Evolutionary conservation across 2,329 filamentous ascomycete genomes (phyloP), one percentile per base, ranked within the genome.

Genomic region (Penicillium sp.): DNA sequence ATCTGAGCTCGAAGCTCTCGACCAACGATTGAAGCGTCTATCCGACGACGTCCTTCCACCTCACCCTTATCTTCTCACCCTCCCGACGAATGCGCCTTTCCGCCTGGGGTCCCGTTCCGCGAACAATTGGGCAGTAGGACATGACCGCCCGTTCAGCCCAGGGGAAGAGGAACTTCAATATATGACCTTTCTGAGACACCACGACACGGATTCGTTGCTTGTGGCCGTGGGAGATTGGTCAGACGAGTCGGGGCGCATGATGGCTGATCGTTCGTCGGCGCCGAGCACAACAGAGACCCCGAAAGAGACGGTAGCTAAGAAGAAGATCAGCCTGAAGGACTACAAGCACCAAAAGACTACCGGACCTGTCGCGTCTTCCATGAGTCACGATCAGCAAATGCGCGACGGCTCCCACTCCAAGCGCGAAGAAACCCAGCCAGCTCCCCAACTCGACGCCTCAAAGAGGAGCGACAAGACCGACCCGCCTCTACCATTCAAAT

Each of bases 91-190:
- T 63, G 66, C 69, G 44, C 74, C 74, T 35, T 76, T 72, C 58
- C 70, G 67, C 44, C 67, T 74, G 37, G 70, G 69, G 37, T 65
- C 64, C 46, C 70, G 70, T 35, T 68, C 71, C 54, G 64, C 71
- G 52, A 73, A 69, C 58, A 72, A 74, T 58, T 78, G 75, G 75
- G 71, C 72, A 52, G 69, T 75, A 55, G 70, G 72, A 47, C 63
- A 70, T 63, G 72, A 77, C 48, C 77, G 76, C 2, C 76, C 80
- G 3, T 85, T 83, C 65, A 66, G 70, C 44, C 66, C 66, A 15
- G 70, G 77, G 54, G 82, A 85, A 65, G 76, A 82, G 59, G 72
- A 77, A 58, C 71, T 82, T 45, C 82, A 84, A 62, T 84, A 84
- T 64, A 74, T 81, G 71, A 84, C 80, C 49, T 84, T 81, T 56